Conservation (phyloP, 352 stramenopile genomes). For the Globisporangium echinulatum region DNA sequence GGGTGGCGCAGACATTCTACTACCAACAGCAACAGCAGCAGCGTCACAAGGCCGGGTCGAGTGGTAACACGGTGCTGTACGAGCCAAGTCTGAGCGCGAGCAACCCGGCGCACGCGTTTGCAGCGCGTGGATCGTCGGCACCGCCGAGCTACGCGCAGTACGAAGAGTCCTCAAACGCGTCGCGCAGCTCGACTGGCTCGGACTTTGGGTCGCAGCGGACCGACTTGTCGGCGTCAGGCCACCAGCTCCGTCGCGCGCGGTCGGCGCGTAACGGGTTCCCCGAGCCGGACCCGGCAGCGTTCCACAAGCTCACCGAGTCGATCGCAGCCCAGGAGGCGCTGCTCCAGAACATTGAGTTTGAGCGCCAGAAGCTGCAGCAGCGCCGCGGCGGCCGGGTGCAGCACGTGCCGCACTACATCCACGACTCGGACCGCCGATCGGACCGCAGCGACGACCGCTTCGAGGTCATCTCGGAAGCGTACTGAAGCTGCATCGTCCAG, state of each 20-base stretch:
- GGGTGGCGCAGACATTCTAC: not conserved
- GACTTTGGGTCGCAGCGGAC: not conserved
- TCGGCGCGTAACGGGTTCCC: not conserved
- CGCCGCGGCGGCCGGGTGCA: not conserved
- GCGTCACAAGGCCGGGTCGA: no score
- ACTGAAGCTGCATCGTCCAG: not conserved
- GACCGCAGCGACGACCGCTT: slow-evolving; percentile 13
- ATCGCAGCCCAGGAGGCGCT: slow-evolving; percentile 15
- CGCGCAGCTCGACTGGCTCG: not conserved
- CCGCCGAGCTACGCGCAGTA: slow-evolving; percentile 3
- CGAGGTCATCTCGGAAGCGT: slow-evolving; percentile 16
- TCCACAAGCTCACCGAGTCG: slow-evolving; percentile 12
- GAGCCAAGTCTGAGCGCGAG: not conserved
- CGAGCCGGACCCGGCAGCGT: slow-evolving; percentile 1
- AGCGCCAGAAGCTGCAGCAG: slow-evolving; percentile 10
- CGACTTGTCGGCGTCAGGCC: not conserved
- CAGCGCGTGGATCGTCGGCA: not conserved
- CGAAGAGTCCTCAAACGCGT: not conserved
- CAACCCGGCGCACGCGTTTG: not conserved
- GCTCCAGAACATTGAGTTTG: slow-evolving; percentile 9
- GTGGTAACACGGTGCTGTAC: not conserved
- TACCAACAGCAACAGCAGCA: no score
- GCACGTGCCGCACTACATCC: not conserved
- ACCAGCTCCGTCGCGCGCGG: not conserved
- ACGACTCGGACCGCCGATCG: not conserved